Evolutionary conservation across 2,329 filamentous ascomycete species (phyloP).

Genomic region (Fusarium virguliforme): DNA sequence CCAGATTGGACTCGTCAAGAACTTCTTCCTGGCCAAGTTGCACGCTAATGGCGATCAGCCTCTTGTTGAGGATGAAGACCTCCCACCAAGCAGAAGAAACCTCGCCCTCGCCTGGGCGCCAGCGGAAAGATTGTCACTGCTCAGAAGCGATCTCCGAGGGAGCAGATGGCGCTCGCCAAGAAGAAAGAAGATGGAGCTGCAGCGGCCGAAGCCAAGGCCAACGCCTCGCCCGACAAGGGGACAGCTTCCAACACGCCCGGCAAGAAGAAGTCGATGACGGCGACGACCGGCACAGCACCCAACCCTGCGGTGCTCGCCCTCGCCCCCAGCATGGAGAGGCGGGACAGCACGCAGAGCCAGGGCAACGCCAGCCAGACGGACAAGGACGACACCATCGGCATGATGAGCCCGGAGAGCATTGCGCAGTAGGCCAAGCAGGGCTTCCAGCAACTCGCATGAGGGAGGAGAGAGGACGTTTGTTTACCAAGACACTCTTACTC

Average conservation of each 20-base stretch:
- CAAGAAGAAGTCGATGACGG: constrained; percentile 68
- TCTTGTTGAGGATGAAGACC: constrained; percentile 92
- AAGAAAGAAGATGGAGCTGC: constrained; percentile 86
- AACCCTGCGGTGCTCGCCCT: constrained; percentile 61
- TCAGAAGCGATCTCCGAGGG: constrained; percentile 85
- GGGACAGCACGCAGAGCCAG: constrained; percentile 71
- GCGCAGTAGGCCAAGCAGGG: constrained; percentile 59
- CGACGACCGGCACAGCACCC: constrained; percentile 57
- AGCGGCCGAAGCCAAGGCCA: constrained; percentile 65
- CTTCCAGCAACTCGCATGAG: constrained; percentile 29
- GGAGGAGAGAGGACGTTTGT: constrained; percentile 12
- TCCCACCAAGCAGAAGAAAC: constrained; percentile 91
- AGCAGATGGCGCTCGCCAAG: constrained; percentile 87
- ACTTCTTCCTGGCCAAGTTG: constrained; percentile 92
- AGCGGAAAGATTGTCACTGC: constrained; percentile 91
- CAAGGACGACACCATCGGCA: constrained; percentile 78
- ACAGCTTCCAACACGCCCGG: constrained; percentile 60
- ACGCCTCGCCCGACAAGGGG: constrained; percentile 56
- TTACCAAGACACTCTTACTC: not conserved
- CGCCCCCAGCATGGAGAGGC: constrained; percentile 70
- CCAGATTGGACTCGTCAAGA: constrained; percentile 89
- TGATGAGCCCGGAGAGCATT: constrained; percentile 90
- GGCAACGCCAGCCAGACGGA: constrained; percentile 75
- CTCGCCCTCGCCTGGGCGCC: constrained; percentile 74
- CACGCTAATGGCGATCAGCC: constrained; percentile 86